These are phyloP conservation scores for Fusarium udum DNA, from an alignment of 2,329 filamentous ascomycete species.

Conservation along the genomic window DNA sequence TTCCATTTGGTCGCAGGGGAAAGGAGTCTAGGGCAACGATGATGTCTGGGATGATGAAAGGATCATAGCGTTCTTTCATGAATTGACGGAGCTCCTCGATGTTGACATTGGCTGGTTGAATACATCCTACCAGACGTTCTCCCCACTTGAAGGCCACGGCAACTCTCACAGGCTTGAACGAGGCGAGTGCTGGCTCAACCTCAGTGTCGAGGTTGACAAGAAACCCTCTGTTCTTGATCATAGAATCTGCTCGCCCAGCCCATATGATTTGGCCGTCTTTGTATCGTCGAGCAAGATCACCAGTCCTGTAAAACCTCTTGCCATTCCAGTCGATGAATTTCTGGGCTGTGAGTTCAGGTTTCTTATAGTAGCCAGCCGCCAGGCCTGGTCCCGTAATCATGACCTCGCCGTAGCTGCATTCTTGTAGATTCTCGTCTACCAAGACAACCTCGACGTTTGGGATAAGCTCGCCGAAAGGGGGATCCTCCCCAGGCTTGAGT, in stretches of 20 bases:
- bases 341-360: neutral
- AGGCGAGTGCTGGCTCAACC: neutral
- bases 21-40: neutral
- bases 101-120: neutral
- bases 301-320: neutral
- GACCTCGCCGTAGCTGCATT: neutral
- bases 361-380: neutral
- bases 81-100: neutral
- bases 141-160: neutral
- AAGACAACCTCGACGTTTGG: neutral
- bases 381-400: neutral
- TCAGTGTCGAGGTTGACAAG: neutral
- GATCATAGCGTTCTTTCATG: neutral
- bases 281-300: neutral
- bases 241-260: neutral
- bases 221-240: neutral
- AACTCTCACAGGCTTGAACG: neutral
- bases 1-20: neutral
- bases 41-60: neutral
- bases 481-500: neutral
- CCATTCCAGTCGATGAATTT: neutral
- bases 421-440: neutral
- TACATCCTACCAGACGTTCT: neutral
- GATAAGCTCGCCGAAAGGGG: neutral
- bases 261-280: neutral